Evolutionary conservation across 2,329 filamentous ascomycete genomes (phyloP), one percentile per base, ranked within the genome.

Genomic region (Dryadomyces quercivorus): DNA sequence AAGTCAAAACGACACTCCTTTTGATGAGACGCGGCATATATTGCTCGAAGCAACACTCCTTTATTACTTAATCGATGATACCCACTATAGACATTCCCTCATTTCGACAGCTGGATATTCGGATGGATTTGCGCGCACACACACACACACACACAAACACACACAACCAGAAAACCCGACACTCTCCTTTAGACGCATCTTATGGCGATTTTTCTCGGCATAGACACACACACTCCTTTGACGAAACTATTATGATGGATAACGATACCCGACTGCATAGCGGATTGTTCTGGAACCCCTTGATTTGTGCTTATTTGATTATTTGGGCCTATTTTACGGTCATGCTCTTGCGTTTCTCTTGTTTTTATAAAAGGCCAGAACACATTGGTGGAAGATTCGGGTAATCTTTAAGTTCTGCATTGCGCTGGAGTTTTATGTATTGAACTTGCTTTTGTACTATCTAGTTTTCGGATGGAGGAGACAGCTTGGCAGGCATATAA

Each of bases 211-310:
- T 53, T 59, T 60, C 59, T 63, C 62, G 62, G 61, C 51, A 49
- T 49, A 49, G 22, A 49, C 46, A n/a, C 46, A 70, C 46, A 70
- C 71, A 67, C 69, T 75, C 72, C 70, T 72, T 74, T 68, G 65
- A 59, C 67, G 65, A 69, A 49, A 50, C 50, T 36, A 57, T 57
- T 59, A 64, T 58, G 61, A 66, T 64, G 54, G 66, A 67, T 65
- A 63, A 70, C 66, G 66, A 71, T 71, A 69, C 71, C 70, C 72
- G 72, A 73, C 68, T 76, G 75, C 75, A 78, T 77, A 76, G 75
- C 75, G 74, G 18, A 52, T 45, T 56, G 54, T 31, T 53, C 51
- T 53, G 50, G 44, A 34, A 73, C 72, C 75, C 36, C 70, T 72
- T 72, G 62, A 61, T 63, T 54, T 55, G 44, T n/a, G n/a, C n/a